A percentile compares a stretch with the other conserved stretches of the same genome.
Conservation (phyloP, 2,329 filamentous ascomycete genomes). For the Herpotrichia juniperi region DNA sequence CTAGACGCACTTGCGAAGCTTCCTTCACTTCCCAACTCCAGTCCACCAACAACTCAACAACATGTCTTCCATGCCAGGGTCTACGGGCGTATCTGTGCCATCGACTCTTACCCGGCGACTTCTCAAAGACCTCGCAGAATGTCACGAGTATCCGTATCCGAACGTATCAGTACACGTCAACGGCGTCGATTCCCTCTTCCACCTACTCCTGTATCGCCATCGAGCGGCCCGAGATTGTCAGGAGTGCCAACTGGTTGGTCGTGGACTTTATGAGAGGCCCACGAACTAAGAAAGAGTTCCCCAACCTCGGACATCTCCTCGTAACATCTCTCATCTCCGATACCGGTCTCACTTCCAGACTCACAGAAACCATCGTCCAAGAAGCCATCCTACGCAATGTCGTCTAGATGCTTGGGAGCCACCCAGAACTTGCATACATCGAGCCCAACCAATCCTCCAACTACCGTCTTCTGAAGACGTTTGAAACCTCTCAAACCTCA, state of each 20-base stretch:
- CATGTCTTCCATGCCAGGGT: too few relatives aligned
- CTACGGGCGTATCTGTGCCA: not conserved
- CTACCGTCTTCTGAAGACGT: constrained; percentile 57
- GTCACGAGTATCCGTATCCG: constrained; percentile 54
- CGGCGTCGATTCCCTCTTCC: constrained; percentile 54
- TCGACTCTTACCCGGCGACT: constrained; percentile 27
- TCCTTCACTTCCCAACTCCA: not conserved
- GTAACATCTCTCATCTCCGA: constrained; percentile 56
- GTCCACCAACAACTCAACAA: not conserved
- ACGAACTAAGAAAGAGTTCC: constrained; percentile 50
- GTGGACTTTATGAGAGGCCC: constrained; percentile 46
- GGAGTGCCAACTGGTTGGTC: constrained; percentile 50
- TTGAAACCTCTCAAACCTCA: constrained; percentile 53
- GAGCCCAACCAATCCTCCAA: constrained; percentile 50
- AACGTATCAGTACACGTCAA: constrained; percentile 50
- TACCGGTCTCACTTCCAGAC: constrained; percentile 51
- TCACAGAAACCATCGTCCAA: constrained; percentile 56
- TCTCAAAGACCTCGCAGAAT: constrained; percentile 54
- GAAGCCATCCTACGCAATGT: constrained; percentile 60
- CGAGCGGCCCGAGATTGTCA: constrained; percentile 43
- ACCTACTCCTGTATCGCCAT: constrained; percentile 56
- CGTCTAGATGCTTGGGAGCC: constrained; percentile 56
- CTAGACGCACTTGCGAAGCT: not conserved
- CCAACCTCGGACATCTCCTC: constrained; percentile 58
- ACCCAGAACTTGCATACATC: constrained; percentile 54